Evolutionary conservation across 1,139 yeast genomes (phyloP), one percentile per base, ranked within the genome.

Genomic region (Lodderomyces pseudojiufengensis): DNA sequence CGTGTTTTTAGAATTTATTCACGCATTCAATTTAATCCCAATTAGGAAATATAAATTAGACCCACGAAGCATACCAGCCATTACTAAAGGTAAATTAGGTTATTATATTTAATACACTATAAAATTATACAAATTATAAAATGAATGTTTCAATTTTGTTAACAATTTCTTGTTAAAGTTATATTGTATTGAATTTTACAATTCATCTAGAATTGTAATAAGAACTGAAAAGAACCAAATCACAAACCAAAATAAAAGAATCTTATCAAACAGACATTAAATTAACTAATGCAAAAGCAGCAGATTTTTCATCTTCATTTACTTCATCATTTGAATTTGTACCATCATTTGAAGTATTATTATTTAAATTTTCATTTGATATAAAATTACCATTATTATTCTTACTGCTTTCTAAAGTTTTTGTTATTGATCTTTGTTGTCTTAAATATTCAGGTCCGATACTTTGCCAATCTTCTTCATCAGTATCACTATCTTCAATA

Each of bases 391-490:
- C 18, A 9, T 11, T 10, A 16, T 23, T 14, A 10, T 3, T 24
- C 11, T 7, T 24, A 12, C 20, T 18, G 5, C n/a, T 28, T 18
- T 11, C 14, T 15, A 23, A 13, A 14, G 14, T 3, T 32, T 22
- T 41, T 32, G 34, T 38, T 40, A 34, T 37, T 26, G 16, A 24
- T 30, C 32, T 34, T 35, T 56, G 59, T 27, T 61, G 67, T 33
- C 83, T 59, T 36, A 81, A 57, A 31, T 72, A 61, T 32, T 72
- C 82, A 0, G 96, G 87, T 1, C 96, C 97, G 37, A 88, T 82
- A 0, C 87, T 66, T 44, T 80, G 85, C 97, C 97, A 88, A 59
- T 88, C 97, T 57, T 88, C 97, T 54, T 90, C 97, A 59, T 88
- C 97, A 0, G 95, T 86, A 50, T 85, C 48, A 25, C 37, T 37